Base-by-base conservation (phyloP, 805 yeast genomes). In the Myxozyma nipponensis region DNA sequence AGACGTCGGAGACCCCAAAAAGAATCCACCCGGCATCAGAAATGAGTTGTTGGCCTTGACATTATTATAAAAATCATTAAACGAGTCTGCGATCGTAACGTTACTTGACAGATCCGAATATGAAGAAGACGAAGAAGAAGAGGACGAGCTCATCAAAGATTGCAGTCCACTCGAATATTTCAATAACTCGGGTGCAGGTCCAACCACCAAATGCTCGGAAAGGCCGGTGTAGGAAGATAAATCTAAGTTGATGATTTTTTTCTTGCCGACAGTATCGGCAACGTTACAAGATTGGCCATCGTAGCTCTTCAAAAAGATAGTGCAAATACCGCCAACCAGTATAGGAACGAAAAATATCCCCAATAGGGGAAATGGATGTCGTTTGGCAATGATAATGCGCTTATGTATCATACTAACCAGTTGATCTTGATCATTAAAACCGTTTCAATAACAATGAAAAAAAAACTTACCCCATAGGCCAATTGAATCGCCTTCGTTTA, bases 21-120 rank as follows among this genome's bases (percentile, higher is more conserved):
- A 67, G 7, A 65, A 22, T 9, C 69, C 70, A 34, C 70, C 70
- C 1, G 70, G 70, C 23, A 53, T 47, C 10, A 62, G 46, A 4
- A 43, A 32, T 17, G 61, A 21, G 49, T 50, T 59, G 44, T 65
- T 63, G 3, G 52, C 44, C 15, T 36, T 23, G 21, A 67, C 32
- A 10, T 42, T 48, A 10, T 40, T 47, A 22, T 42, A 30, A 28
- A 64, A 65, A n/a, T 57, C 43, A 19, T 39, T 42, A 18, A 35
- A 46, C 15, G 58, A 47, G 28, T 55, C 7, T 28, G 32, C 13
- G 32, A 28, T 25, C 3, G 47, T 38, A 22, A 48, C 2, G 2
- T 47, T 22, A 18, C 36, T 30, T 6, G 37, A 18, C 37, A 44
- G 13, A 23, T 13, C 7, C 15, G 13, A 9, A 7, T 36, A 7